phyloP scores from a whole-genome alignment of 805 yeast species.

The Sungouiella thailandica region DNA sequence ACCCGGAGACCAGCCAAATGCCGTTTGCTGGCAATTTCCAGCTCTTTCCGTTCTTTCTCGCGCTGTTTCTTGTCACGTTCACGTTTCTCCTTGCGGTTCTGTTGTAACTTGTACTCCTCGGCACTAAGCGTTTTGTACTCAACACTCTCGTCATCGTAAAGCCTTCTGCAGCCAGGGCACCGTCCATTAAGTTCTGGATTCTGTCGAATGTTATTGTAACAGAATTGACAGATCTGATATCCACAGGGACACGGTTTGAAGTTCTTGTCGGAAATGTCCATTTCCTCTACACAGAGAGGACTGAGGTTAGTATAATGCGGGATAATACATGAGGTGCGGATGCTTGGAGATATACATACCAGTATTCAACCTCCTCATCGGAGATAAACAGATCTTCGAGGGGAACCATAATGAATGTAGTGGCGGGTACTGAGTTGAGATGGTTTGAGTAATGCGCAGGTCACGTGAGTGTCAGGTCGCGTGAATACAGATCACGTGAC shows the following conservation, averaged over 20 bases:
- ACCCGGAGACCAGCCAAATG: constrained; percentile 96
- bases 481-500: too few relatives aligned
- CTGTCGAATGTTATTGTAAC: constrained; percentile 93
- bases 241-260: constrained; percentile 99
- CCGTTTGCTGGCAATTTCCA: constrained; percentile 76
- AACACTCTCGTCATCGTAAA: constrained; percentile 88
- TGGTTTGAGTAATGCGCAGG: too few relatives aligned
- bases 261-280: constrained; percentile 93
- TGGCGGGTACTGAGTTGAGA: too few relatives aligned
- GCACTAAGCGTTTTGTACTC: constrained; percentile 79
- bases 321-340: too few relatives aligned
- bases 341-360: constrained; percentile 34
- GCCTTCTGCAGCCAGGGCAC: constrained; percentile 96
- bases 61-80: constrained; percentile 79
- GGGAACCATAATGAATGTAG: constrained; percentile 9
- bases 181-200: constrained; percentile 93
- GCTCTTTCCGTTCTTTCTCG: constrained; percentile 89
- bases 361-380: constrained; percentile 76
- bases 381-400: constrained; percentile 43
- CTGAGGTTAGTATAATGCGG: constrained; percentile 30
- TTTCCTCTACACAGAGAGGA: constrained; percentile 96
- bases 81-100: constrained; percentile 70
- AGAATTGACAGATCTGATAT: constrained; percentile 95
- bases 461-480: too few relatives aligned
- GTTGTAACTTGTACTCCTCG: constrained; percentile 84